Conservation (phyloP, 306 rosid species). For the Lathyrus sativus region DNA sequence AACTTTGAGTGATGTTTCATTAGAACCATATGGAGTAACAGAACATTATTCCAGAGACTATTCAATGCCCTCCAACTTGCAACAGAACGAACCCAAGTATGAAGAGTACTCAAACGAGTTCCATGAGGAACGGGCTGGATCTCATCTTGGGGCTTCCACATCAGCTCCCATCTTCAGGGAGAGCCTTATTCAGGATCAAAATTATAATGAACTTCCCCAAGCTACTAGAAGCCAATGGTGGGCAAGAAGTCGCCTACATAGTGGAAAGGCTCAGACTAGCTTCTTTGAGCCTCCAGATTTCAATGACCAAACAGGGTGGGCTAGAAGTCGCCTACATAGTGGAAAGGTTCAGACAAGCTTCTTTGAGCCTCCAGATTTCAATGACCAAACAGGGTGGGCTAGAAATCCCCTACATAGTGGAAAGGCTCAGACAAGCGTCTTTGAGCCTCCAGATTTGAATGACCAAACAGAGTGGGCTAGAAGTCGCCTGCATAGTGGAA, state of each 20-base stretch:
- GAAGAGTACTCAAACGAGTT: constrained; percentile 48
- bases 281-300: constrained; percentile 88
- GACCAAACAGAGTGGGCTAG: constrained; percentile 37
- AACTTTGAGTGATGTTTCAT: constrained; percentile 36
- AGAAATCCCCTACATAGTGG: constrained; percentile 46
- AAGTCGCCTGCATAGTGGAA: constrained; percentile 39
- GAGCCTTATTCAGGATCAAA: constrained; percentile 51
- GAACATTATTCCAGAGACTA: constrained; percentile 49
- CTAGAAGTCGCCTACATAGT: constrained; percentile 45
- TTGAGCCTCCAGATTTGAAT: constrained; percentile 83
- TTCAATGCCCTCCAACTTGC: constrained; percentile 55
- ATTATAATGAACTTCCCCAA: constrained; percentile 26
- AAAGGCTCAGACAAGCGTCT: constrained; percentile 66
- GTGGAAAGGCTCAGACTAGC: constrained; percentile 58
- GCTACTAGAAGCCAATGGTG: constrained; percentile 70
- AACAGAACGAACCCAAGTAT: constrained; percentile 41
- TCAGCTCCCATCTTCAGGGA: constrained; percentile 61
- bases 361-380: constrained; percentile 83
- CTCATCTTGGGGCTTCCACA: constrained; percentile 76
- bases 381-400: constrained; percentile 15
- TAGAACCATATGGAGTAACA: constrained; percentile 44
- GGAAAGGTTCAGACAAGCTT: constrained; percentile 65
- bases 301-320: constrained; percentile 32
- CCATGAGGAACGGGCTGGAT: constrained; percentile 39
- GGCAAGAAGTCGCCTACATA: constrained; percentile 55